Evolutionary conservation across 23 red algal genomes (phyloP).

Genomic region (Cyanidium caldarium): DNA sequence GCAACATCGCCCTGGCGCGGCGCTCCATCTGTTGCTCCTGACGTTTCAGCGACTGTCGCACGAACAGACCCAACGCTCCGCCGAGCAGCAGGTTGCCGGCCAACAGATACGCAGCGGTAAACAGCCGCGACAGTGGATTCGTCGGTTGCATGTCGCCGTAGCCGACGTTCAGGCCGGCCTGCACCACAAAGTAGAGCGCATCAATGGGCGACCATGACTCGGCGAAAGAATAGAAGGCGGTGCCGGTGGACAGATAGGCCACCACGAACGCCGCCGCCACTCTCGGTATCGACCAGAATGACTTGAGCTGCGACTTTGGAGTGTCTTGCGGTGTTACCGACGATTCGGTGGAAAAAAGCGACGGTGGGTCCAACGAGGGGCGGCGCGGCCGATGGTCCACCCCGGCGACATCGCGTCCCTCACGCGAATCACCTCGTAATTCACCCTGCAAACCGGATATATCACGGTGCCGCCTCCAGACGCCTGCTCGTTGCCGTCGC

Average conservation of each 20-base stretch:
- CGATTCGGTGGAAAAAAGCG: no score
- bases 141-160: constrained; percentile 59
- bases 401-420: no score
- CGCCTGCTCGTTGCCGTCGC: no score
- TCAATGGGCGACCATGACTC: not conserved
- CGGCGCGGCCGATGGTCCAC: no score
- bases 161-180: constrained; percentile 33
- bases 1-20: no score
- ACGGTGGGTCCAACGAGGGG: no score
- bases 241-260: not conserved
- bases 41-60: not conserved
- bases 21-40: not conserved
- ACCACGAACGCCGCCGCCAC: not conserved
- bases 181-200: constrained; percentile 5
- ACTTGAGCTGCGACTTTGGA: no score
- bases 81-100: constrained; percentile 4
- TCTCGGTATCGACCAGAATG: not conserved
- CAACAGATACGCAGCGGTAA: constrained; percentile 32
- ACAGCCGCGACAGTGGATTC: constrained; percentile 22
- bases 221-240: not conserved
- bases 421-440: no score
- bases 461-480: no score
- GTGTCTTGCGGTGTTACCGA: no score
- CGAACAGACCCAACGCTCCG: not conserved
- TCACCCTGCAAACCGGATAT: no score